Evolutionary conservation across 2,329 filamentous ascomycete genomes (phyloP), one percentile per base, ranked within the genome.

Genomic region (Coniella lustricola): DNA sequence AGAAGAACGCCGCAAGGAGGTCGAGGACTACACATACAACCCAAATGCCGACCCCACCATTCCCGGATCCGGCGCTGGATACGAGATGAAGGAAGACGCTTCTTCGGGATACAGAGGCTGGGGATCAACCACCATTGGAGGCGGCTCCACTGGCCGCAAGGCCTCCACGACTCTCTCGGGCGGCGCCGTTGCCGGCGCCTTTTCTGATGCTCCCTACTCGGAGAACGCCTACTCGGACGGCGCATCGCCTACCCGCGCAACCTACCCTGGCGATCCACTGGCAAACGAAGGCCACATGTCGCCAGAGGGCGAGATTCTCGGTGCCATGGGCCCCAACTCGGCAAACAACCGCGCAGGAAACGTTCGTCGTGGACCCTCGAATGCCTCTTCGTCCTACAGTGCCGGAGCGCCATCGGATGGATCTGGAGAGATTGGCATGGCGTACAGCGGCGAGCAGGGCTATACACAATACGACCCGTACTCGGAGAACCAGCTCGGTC

Each of bases 11-110:
- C 81, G 90, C 55, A 96, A 96, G 70, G 93, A 98, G 67, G 90
- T 96, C 10, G 91, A 97, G 65, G 93, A 97, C 63, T 97, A 97
- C 64, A 85, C 87, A 29, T 97, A 90, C 73, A 97, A 97, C 65
- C 93, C 93, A n/a, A 97, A 97, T 67, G 84, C 90, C 52, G 90
- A 96, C 62, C 89, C 90, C 1, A 89, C 86, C 1, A 74, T 95
- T 12, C 77, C 70, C 7, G 72, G 67, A 12, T 63, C 66, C 34
- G 63, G 63, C 32, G 76, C 76, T 46, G 70, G 76, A 36, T 82
- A 82, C 57, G 82, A 91, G 64, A 90, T 90, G 84, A 77, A 81
- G 50, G 87, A 95, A 61, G 86, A 89, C 54, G 77, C 78, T 50
- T 76, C 75, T 47, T 78, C 81, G 2, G 91, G 91, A 41, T 98